Conservation (phyloP, 331 rosid genomes). For the Malus hybrid region DNA sequence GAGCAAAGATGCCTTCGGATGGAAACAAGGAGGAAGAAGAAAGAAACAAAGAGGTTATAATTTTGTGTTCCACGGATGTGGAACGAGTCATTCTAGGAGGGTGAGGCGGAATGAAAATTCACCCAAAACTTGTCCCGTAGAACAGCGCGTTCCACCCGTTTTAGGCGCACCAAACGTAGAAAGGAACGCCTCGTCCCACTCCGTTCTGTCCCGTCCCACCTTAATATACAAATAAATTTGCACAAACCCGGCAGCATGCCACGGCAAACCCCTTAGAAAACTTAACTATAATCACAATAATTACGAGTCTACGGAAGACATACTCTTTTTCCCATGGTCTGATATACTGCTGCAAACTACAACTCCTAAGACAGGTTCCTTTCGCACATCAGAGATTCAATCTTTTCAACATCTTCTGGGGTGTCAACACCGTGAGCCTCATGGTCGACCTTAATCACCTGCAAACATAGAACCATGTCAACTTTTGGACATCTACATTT, state of each 20-base stretch:
- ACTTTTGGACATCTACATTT: not conserved
- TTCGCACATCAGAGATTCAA: constrained; percentile 70
- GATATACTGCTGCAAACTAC: not conserved
- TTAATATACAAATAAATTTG: not conserved
- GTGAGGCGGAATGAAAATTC: too few relatives aligned
- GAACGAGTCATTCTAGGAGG: too few relatives aligned
- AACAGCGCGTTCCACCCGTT: too few relatives aligned
- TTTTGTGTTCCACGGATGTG: too few relatives aligned
- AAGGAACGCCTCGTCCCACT: too few relatives aligned
- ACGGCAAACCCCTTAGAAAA: not conserved
- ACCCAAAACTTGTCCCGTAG: too few relatives aligned
- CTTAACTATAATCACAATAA: not conserved
- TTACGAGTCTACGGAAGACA: not conserved
- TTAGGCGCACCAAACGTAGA: too few relatives aligned
- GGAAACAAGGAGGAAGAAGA: too few relatives aligned
- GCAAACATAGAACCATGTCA: constrained; percentile 1
- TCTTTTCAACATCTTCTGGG: constrained; percentile 85
- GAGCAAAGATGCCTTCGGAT: too few relatives aligned
- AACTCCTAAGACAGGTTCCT: constrained; percentile 51
- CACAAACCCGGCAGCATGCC: not conserved
- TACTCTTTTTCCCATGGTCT: not conserved
- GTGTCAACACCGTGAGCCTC: constrained; percentile 93
- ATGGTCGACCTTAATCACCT: constrained; percentile 90
- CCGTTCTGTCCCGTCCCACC: too few relatives aligned
- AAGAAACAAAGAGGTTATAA: too few relatives aligned